Evolutionary conservation across 2,329 filamentous ascomycete genomes (phyloP), one percentile per base, ranked within the genome.

Genomic region (Bipolaris sorokiniana): DNA sequence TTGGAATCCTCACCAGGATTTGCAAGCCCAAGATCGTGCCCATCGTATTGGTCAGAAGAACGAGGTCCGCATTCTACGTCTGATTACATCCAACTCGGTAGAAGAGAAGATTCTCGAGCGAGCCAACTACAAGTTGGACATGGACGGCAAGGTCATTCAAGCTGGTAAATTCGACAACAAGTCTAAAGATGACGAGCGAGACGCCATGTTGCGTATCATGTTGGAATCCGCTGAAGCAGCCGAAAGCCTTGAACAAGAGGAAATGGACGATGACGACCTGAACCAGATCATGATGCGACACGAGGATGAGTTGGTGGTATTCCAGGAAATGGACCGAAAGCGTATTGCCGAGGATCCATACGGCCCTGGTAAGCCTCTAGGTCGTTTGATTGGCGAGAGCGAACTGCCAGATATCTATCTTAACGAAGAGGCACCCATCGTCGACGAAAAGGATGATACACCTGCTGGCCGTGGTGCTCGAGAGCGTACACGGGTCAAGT

Each of bases 41-140:
- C 95, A 99, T 87, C 94, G 95, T 90, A 99, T 99, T 66, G 95
- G 95, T 61, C 95, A 99, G 78, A 99, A 99, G 88, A 99, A 99
- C 70, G 95, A 99, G 78, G 95, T 99, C 54, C 90, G 95, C 69
- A 99, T 99, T 76, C 81, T 99, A 58, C 89, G 95, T 77, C 84
- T 99, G 42, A 98, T 99, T 77, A 97, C 90, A 64, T 96, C 92
- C 9, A 97, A 96, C 71, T 98, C 95, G 0, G 93, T 99, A 2
- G 95, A 99, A 78, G 95, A 99, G 79, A 97, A 98, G 83, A 99
- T 99, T 74, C 82, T 99, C 50, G 95, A 98, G 77, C 90, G 94
- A 75, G 95, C 95, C 2, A 90, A 97, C 66, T 99, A 90, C 85
- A 99, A 99, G 84, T 86, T 99, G 64, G 94, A 98, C 77, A 97